phyloP scores from a whole-genome alignment of 176 grass and related monocot species.

The Chrysopogon serrulatus region DNA sequence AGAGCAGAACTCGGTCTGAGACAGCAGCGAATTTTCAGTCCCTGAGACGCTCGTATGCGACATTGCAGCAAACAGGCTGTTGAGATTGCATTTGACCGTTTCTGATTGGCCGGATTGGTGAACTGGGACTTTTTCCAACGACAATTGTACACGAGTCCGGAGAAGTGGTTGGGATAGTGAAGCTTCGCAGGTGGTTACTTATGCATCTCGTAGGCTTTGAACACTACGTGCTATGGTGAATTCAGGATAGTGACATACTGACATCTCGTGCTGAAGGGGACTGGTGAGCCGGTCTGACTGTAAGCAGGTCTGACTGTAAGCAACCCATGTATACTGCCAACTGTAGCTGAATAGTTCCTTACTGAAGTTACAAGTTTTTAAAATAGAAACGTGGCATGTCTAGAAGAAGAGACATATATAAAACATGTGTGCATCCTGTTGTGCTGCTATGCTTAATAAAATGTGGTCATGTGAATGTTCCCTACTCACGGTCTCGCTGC shows the following conservation, averaged over 20 bases:
- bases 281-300: not conserved
- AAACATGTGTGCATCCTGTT: not conserved
- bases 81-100: not conserved
- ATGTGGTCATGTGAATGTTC: not conserved
- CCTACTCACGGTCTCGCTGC: not conserved
- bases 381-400: not conserved
- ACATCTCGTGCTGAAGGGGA: not conserved
- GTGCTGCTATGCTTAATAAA: not conserved
- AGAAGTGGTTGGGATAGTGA: not conserved
- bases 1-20: not conserved
- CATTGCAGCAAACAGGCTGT: not conserved
- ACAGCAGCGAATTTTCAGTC: not conserved
- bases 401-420: no score
- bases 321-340: not conserved
- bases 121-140: not conserved
- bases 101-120: not conserved
- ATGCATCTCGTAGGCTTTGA: not conserved
- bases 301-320: not conserved
- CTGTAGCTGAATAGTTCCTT: not conserved
- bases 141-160: not conserved
- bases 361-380: not conserved
- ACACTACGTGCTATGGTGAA: not conserved
- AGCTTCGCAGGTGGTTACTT: not conserved
- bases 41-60: constrained; percentile 17
- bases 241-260: not conserved